phyloP scores from a whole-genome alignment of 495 filamentous ascomycete genomes.

The Neurospora sp. region DNA sequence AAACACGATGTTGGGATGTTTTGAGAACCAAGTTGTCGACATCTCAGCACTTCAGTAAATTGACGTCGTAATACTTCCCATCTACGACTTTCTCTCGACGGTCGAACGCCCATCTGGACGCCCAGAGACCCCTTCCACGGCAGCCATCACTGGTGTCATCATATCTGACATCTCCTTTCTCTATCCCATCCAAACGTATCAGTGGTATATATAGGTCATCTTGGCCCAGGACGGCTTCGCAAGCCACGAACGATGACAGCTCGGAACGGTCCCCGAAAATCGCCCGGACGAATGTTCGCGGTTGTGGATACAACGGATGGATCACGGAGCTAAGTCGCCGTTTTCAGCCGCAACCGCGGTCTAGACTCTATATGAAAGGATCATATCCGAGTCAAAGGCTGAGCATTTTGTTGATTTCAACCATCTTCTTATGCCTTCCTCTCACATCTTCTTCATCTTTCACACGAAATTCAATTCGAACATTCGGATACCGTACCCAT shows the following conservation, averaged over 20 bases:
- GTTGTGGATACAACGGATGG: background rate
- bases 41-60: background rate
- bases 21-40: background rate
- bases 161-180: background rate
- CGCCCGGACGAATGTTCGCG: background rate
- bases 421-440: background rate
- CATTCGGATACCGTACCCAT: background rate
- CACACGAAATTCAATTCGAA: background rate
- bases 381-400: no score
- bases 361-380: background rate
- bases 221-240: background rate
- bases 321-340: background rate
- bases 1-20: background rate
- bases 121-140: background rate
- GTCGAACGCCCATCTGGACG: background rate
- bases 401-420: no score
- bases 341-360: background rate
- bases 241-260: background rate
- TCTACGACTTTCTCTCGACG: background rate
- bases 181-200: background rate
- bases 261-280: background rate
- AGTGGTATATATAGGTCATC: background rate
- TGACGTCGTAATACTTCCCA: background rate
- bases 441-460: no score
- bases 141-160: background rate